Evolutionary conservation across 345 rosid species (phyloP).

Genomic region (Geranium rotundifolium): DNA sequence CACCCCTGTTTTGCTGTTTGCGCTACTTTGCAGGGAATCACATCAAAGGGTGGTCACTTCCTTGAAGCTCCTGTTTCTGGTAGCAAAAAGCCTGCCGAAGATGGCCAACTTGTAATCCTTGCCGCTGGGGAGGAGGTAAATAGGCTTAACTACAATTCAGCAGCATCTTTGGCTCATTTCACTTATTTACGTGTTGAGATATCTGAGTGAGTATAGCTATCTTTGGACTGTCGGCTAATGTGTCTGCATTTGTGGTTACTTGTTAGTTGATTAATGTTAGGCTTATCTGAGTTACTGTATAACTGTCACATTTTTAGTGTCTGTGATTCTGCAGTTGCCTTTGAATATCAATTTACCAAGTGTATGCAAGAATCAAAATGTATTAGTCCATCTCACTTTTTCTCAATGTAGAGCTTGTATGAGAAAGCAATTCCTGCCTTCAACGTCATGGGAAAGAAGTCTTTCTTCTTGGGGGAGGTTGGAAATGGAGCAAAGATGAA

Average conservation of each 20-base stretch:
- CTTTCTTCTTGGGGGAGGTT: constrained; percentile 75
- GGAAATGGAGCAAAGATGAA: constrained; percentile 98
- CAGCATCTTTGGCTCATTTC: not conserved
- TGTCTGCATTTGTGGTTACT: not conserved
- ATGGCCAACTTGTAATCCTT: constrained; percentile 83
- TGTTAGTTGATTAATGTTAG: not conserved
- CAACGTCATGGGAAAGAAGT: constrained; percentile 71
- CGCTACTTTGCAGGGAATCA: constrained; percentile 41
- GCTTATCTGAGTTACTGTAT: not conserved
- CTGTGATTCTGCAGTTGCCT: not conserved
- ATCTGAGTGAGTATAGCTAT: no score
- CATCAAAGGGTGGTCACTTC: constrained; percentile 64
- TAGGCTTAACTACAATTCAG: not conserved
- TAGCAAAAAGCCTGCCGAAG: constrained; percentile 95
- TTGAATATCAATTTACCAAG: not conserved
- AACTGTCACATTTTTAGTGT: not conserved
- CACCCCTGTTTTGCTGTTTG: no score
- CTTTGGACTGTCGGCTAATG: not conserved
- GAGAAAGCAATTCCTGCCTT: constrained; percentile 76
- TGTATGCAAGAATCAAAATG: not conserved
- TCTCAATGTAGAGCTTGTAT: constrained; percentile 39
- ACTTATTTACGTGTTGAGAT: no score
- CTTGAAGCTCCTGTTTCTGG: constrained; percentile 97
- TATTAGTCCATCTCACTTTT: not conserved
- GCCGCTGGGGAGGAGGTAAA: constrained; percentile 91